A percentile compares a stretch with the other conserved stretches of the same genome.
Evolutionary conservation across 1,139 yeast species (phyloP).

Genomic region (Nakaseomyces nivariensis): DNA sequence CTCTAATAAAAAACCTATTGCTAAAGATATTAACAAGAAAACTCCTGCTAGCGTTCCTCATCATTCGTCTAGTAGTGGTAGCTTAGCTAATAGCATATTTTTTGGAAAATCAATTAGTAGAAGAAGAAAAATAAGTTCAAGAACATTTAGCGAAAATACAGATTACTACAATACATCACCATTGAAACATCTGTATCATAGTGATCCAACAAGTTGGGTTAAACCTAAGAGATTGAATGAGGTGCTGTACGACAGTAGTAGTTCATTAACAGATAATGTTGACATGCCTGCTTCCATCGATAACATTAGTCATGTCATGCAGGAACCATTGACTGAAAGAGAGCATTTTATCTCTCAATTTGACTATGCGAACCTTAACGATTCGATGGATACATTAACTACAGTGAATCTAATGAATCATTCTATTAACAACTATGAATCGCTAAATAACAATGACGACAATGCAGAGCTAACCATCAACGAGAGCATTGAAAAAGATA

Average conservation of each 20-base stretch:
- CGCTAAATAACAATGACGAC: not conserved
- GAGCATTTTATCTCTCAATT: constrained; percentile 9
- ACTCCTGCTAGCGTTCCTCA: not conserved
- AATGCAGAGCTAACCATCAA: not conserved
- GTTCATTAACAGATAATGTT: not conserved
- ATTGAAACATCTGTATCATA: constrained; percentile 22
- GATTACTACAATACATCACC: constrained; percentile 27
- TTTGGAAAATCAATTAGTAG: not conserved
- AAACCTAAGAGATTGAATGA: constrained; percentile 16
- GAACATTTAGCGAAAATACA: constrained; percentile 23
- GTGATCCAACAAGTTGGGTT: constrained; percentile 11
- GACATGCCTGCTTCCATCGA: not conserved
- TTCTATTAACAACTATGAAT: constrained; percentile 2
- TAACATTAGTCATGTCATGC: not conserved
- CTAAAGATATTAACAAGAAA: not conserved
- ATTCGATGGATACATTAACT: constrained; percentile 5
- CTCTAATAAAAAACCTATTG: too few species aligned
- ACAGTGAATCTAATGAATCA: constrained; percentile 5
- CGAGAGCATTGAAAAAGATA: not conserved
- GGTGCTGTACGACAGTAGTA: constrained; percentile 7
- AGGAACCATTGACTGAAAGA: constrained; percentile 1
- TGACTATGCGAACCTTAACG: constrained; percentile 5
- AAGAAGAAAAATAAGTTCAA: constrained; percentile 5
- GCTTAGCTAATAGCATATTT: not conserved
- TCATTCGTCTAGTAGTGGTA: not conserved